Conservation (phyloP, 2,329 filamentous ascomycete genomes). For the Cladosporium phlei region DNA sequence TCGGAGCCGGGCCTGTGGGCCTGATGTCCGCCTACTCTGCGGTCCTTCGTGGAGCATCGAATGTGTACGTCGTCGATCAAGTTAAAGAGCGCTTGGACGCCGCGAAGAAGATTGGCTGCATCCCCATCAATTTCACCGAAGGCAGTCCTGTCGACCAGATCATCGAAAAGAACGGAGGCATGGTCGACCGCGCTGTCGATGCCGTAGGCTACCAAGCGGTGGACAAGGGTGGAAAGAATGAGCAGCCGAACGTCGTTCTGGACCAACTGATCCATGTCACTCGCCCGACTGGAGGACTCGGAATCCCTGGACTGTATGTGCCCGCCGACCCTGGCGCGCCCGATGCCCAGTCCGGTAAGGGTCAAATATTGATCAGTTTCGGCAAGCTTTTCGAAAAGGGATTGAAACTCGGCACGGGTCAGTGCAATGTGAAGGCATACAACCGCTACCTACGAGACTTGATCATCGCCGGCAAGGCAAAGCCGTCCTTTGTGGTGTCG, state of each 20-base stretch:
- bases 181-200: conserved; percentile 62
- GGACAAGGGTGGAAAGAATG: conserved; percentile 50
- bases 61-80: conserved; percentile 59
- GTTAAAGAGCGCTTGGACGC: conserved; percentile 55
- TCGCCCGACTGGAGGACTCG: conserved; percentile 56
- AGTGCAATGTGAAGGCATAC: conserved; percentile 66
- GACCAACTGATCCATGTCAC: conserved; percentile 62
- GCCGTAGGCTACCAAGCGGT: conserved; percentile 64
- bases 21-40: conserved; percentile 64
- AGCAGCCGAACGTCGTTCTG: conserved; percentile 59
- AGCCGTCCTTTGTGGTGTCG: conserved; percentile 62
- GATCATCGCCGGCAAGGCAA: conserved; percentile 60
- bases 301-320: conserved; percentile 46
- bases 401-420: conserved; percentile 55
- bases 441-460: conserved; percentile 62
- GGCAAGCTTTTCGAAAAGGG: conserved; percentile 67
- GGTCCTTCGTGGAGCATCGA: conserved; percentile 55
- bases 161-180: conserved; percentile 52
- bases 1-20: conserved; percentile 57
- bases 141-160: conserved; percentile 58
- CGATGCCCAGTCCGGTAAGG: conserved; percentile 57
- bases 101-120: conserved; percentile 59
- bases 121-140: conserved; percentile 57
- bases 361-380: conserved; percentile 60
- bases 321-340: conserved; percentile 58